These are phyloP conservation scores for Lactifluus pinguis DNA, from an alignment of 768 basidiomycete genomes.

Conservation along the genomic window DNA sequence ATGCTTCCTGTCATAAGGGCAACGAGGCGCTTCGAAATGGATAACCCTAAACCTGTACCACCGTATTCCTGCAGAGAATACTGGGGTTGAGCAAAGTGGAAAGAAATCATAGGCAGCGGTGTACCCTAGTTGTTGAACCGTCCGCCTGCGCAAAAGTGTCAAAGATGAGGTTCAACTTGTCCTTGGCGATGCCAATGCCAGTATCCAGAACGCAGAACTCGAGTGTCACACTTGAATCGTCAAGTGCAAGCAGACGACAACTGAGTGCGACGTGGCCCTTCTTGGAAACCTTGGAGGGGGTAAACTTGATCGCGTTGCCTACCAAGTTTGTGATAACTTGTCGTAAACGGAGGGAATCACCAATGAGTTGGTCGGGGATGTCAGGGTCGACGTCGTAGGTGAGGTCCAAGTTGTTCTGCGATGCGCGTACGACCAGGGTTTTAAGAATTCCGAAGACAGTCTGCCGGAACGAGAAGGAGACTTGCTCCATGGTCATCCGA, in stretches of 20 bases:
- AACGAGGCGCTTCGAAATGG: slow-evolving; percentile 95
- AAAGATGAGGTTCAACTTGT: slow-evolving; percentile 96
- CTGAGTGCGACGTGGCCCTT: slow-evolving; percentile 90
- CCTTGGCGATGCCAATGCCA: slow-evolving; percentile 97
- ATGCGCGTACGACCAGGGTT: slow-evolving; percentile 94
- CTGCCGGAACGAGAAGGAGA: slow-evolving; percentile 95
- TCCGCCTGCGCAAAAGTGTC: slow-evolving; percentile 99
- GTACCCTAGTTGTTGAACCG: slow-evolving; percentile 88
- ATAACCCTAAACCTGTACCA: slow-evolving; percentile 91
- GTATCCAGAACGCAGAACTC: slow-evolving; percentile 98
- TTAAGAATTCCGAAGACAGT: slow-evolving; percentile 97
- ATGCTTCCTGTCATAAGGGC: slow-evolving; percentile 97
- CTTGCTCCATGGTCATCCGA: slow-evolving; percentile 99
- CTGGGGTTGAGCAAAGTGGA: neutral
- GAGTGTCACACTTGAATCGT: slow-evolving; percentile 78
- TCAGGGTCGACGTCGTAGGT: slow-evolving; percentile 94
- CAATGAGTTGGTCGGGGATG: slow-evolving; percentile 94
- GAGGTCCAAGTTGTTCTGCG: slow-evolving; percentile 92
- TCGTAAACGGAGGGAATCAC: slow-evolving; percentile 87
- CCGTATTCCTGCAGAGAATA: slow-evolving; percentile 69
- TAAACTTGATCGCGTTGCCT: slow-evolving; percentile 97
- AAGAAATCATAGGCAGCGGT: slow-evolving; percentile 20
- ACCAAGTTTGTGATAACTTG: slow-evolving; percentile 95
- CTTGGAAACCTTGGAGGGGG: slow-evolving; percentile 63
- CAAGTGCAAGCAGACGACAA: slow-evolving; percentile 67